A percentile compares a stretch with the other conserved stretches of the same genome.
Conservation (phyloP, 371 early-diverging fungal genomes). For the Dipsacomyces acuminosporus region DNA sequence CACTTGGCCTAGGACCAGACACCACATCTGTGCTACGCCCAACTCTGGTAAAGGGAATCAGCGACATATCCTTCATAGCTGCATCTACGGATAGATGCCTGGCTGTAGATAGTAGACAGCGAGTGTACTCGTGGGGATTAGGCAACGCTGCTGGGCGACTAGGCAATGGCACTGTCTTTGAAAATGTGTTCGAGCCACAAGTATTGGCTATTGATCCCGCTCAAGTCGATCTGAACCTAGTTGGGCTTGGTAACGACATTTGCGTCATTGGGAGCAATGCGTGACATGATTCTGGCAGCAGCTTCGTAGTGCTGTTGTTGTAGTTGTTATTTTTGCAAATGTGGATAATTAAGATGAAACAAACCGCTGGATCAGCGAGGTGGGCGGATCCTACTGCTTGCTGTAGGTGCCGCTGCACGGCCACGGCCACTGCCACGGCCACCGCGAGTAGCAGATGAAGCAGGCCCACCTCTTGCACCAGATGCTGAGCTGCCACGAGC, state of each 20-base stretch:
- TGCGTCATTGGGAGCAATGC: slow-evolving; percentile 14
- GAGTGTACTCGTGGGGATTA: slow-evolving; percentile 42
- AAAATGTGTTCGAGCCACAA: slow-evolving; percentile 13
- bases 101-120: slow-evolving; percentile 20
- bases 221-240: slow-evolving; percentile 4
- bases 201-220: slow-evolving; percentile 1
- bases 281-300: too few species aligned
- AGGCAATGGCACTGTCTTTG: slow-evolving; percentile 12
- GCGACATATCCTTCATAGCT: slow-evolving; percentile 8
- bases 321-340: too few species aligned
- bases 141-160: slow-evolving; percentile 35
- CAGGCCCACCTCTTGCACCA: slow-evolving; percentile 2
- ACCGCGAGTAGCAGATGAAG: slow-evolving; percentile 4
- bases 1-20: slow-evolving; percentile 56
- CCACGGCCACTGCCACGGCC: slow-evolving; percentile 15
- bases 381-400: slow-evolving; percentile 6
- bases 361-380: slow-evolving; percentile 3
- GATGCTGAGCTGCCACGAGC: slow-evolving; percentile 3
- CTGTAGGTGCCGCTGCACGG: slow-evolving; percentile 6
- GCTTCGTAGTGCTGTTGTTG: too few species aligned
- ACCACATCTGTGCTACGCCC: slow-evolving; percentile 52
- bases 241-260: slow-evolving; percentile 42
- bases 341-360: not conserved
- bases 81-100: slow-evolving; percentile 45
- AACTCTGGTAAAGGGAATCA: slow-evolving; percentile 10